Conservation (phyloP, 2,329 filamentous ascomycete species). For the Dactylellina drechsleri region DNA sequence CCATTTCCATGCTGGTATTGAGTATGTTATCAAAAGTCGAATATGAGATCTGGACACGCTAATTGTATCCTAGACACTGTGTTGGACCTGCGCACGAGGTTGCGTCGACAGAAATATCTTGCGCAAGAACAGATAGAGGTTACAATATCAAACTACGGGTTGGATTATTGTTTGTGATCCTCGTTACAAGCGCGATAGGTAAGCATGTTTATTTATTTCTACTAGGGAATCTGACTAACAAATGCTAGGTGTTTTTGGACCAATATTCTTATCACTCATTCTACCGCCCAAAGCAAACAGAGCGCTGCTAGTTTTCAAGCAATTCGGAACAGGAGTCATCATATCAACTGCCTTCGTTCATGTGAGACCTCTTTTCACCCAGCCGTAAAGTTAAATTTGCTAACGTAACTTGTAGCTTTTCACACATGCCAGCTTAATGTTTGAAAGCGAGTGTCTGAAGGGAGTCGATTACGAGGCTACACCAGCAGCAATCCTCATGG, state of each 20-base stretch:
- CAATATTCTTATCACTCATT: constrained; percentile 70
- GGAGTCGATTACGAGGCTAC: constrained; percentile 74
- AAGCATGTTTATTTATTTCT: constrained; percentile 48
- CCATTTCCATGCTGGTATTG: constrained; percentile 79
- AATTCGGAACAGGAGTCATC: constrained; percentile 78
- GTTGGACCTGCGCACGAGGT: constrained; percentile 61
- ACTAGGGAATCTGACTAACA: constrained; percentile 30
- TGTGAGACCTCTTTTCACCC: constrained; percentile 62
- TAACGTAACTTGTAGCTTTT: constrained; percentile 67
- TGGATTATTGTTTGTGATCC: constrained; percentile 77
- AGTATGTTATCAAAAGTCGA: constrained; percentile 67
- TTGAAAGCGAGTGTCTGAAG: constrained; percentile 75
- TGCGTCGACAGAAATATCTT: constrained; percentile 60
- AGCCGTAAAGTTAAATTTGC: not conserved
- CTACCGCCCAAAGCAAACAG: constrained; percentile 26
- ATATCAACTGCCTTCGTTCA: constrained; percentile 77
- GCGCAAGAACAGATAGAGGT: constrained; percentile 63
- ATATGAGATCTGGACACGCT: constrained; percentile 51
- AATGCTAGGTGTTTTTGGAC: constrained; percentile 68
- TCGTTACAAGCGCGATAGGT: constrained; percentile 74
- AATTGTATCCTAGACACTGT: constrained; percentile 58
- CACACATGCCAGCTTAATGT: constrained; percentile 79
- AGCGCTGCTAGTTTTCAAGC: constrained; percentile 73
- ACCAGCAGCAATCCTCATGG: constrained; percentile 77
- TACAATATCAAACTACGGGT: constrained; percentile 77